Evolutionary conservation across 345 rosid genomes (phyloP).

Genomic region (Populus deltoides): DNA sequence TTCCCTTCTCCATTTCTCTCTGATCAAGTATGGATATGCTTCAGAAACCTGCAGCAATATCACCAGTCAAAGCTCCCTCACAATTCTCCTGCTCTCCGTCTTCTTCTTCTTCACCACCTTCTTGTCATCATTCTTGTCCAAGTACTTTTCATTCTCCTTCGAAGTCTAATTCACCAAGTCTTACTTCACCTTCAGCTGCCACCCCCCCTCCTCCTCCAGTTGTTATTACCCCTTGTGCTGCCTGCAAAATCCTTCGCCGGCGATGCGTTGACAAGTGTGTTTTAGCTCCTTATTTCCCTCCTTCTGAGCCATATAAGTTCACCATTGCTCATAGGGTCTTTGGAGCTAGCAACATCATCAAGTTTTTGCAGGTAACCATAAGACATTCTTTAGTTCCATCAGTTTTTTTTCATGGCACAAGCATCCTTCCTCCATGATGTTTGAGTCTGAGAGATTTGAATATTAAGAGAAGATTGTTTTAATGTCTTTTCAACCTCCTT

Average conservation of each 20-base stretch:
- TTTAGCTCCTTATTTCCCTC: slow-evolving; percentile 74
- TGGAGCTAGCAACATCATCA: slow-evolving; percentile 69
- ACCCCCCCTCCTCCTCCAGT: slow-evolving; percentile 21
- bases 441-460: neutral
- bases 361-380: slow-evolving; percentile 52
- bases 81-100: slow-evolving; percentile 19
- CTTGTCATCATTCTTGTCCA: neutral
- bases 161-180: slow-evolving; percentile 2
- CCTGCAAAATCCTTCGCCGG: slow-evolving; percentile 74
- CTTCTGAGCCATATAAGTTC: slow-evolving; percentile 63
- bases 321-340: slow-evolving; percentile 66
- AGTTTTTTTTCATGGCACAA: neutral
- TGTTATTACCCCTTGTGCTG: slow-evolving; percentile 68
- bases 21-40: slow-evolving; percentile 16
- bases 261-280: slow-evolving; percentile 60
- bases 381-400: neutral
- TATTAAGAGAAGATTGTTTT: neutral
- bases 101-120: slow-evolving; percentile 20
- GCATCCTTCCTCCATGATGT: neutral
- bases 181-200: slow-evolving; percentile 9
- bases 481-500: neutral
- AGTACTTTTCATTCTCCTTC: neutral
- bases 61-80: slow-evolving; percentile 9
- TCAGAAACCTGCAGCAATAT: slow-evolving; percentile 1
- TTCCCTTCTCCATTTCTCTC: neutral